Evolutionary conservation across 768 basidiomycete genomes (phyloP), one percentile per base, ranked within the genome.

Genomic region (Mycena rosella): DNA sequence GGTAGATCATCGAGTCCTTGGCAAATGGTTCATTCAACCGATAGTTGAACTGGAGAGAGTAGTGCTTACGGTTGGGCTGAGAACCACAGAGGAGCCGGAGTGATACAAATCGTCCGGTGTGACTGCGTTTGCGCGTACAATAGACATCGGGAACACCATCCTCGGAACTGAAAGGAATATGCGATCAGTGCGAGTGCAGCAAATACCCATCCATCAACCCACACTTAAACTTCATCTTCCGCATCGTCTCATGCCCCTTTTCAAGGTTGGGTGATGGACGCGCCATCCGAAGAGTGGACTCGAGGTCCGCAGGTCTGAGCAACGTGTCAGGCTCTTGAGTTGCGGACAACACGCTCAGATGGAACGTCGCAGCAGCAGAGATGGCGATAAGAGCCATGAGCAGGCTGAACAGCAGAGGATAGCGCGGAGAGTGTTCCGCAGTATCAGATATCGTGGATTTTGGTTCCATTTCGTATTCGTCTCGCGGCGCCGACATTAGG

Each of bases 1-100:
- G 72, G 52, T 71, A 74, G 56, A 74, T 67, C 73, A 74, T 74
- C 5, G 73, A 73, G 40, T 74, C 73, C 73, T 74, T 9, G 15
- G 36, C 3, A 22, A 36, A 56, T 30, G 27, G 13, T 47, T 47
- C 45, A 22, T 47, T 20, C n/a, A 26, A 3, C 30, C n/a, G 55
- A 15, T n/a, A 26, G 18, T 69, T 20, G 7, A 38, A 34, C 49
- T 26, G 22, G 20, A 51, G 6, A 10, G 11, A 27, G n/a, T 40
- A 18, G 20, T 0, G 24, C 45, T 63, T 26, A 71, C 70, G 9
- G 51, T 54, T 27, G 56, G 62, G 24, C 70, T 68, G 42, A 71
- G 58, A 45, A 71, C 52, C 9, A 71, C 66, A 5, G 66, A 63
- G 14, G 62, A 44, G 7, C 70, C 67, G 4, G 66, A 44, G 15